Base-by-base conservation (phyloP, 208 protist species). In the Acanthamoeba rhysodes region DNA sequence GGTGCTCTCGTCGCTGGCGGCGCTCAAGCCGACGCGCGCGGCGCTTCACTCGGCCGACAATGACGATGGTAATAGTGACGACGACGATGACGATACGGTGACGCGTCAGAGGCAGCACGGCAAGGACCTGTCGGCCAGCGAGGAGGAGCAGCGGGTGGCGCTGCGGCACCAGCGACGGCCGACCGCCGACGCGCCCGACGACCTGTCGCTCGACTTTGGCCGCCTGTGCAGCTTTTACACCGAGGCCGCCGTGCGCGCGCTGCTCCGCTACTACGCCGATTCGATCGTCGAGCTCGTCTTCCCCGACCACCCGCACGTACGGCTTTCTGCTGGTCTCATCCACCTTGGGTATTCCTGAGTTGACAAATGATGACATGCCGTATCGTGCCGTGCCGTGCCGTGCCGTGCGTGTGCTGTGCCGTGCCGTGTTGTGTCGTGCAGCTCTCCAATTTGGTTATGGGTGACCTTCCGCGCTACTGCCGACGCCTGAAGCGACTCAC, bases 281-380 rank as follows among this genome's bases (percentile, higher is more conserved):
- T 14, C 29, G 20, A n/a, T 84, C 37, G 4, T 50, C 12, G 74
- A 84, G 74, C 74, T 84, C 45, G 74, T 84, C 22, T 34, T 84
- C 32, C 74, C 74, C 20, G 74, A 84, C 45, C 74, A 84, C 45
- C 74, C 74, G 9, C 32, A 84, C 41, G 74, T 84, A 84, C 66
- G 66, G 18, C 8, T 37, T 20, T 20, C 18, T 29, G 22, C 27
- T 68, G 59, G 27, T n/a, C 59, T 68, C 59, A 24, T 0, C 45
- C 45, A 9, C 7, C 45, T 48, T 48, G 5, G 45, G 45, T 12
- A 48, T 7, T 48, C 14, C 14, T 64, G 57, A 27, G 7, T 64
- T 16, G 14, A 64, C 45, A n/a, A n/a, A n/a, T n/a, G n/a, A n/a
- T n/a, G n/a, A n/a, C n/a, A n/a, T n/a, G n/a, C n/a, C n/a, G 45